Conservation (phyloP, 768 basidiomycete species). For the Termitomyces sp. region DNA sequence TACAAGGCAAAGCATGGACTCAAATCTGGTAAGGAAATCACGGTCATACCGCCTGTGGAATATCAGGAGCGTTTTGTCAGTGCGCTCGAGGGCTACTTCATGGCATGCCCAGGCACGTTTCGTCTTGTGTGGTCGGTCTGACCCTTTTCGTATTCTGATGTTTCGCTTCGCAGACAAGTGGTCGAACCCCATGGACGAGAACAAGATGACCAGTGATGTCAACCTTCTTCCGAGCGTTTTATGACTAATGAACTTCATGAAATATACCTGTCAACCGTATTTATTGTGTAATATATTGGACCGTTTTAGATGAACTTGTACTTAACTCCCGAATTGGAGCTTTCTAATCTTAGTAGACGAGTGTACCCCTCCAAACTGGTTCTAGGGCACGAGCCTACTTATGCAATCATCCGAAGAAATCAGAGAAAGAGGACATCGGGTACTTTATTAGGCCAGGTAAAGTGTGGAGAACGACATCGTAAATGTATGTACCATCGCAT, state of each 20-base stretch:
- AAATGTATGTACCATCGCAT: too few relatives aligned
- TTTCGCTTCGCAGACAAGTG: slow-evolving; percentile 34
- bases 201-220: slow-evolving; percentile 31
- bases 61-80: slow-evolving; percentile 74
- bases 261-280: not conserved
- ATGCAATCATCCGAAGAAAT: too few relatives aligned
- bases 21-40: slow-evolving; percentile 66
- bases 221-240: slow-evolving; percentile 38
- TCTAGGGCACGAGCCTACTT: too few relatives aligned
- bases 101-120: slow-evolving; percentile 64
- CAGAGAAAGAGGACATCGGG: too few relatives aligned
- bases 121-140: not conserved
- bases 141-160: not conserved
- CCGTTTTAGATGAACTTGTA: not conserved
- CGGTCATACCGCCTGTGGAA: slow-evolving; percentile 74
- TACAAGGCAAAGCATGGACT: slow-evolving; percentile 81
- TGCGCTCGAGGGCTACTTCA: slow-evolving; percentile 69
- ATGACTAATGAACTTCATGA: slow-evolving; percentile 13
- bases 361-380: too few relatives aligned
- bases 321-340: not conserved
- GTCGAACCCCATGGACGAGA: slow-evolving; percentile 39
- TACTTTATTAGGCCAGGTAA: too few relatives aligned
- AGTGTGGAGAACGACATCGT: too few relatives aligned
- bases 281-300: slow-evolving; percentile 9
- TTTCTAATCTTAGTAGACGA: too few relatives aligned